Evolutionary conservation across 192 early-diverging fungal genomes (phyloP), one percentile per base, ranked within the genome.

Genomic region (Pilobolus umbonatus): DNA sequence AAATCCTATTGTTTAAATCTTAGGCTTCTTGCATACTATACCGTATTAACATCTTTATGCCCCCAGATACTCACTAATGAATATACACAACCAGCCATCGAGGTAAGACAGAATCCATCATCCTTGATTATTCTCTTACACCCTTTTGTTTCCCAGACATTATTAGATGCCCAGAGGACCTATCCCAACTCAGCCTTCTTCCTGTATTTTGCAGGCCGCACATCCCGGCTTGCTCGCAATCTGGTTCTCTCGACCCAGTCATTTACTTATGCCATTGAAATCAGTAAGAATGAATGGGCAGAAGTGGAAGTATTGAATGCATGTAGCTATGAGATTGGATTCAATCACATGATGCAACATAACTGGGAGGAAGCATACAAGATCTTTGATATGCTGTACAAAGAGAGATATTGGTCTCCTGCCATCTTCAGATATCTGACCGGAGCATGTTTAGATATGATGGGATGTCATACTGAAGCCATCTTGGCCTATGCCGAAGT

Each of bases 401-500:
- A 67, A 25, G 69, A 73, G 39, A 68, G 74, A 38, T 75, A 77
- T 40, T 73, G 71, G 62, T 77, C 75, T 6, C 73, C 69, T 17
- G 77, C 68, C 0, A 79, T 82, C 46, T 69, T 75, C 50, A 67
- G 72, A 12, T 82, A 79, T 46, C 75, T 77, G 44, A 65, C 73
- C 38, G 80, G 75, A 0, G 72, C 75, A 2, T 71, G 73, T 24
- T 38, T 77, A 36, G 77, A 77, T 32, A 76, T 77, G 39, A 62
- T 74, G 5, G 90, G 90, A 5, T 81, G 87, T 30, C 85, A 81
- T 22, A 79, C 79, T 22, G 87, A 90, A 55, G 90, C 90, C 1
- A 80, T 92, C 21, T 50, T 80, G 14, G 81, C 86, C 47, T 91
- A 86, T 57, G 71, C 72, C 14, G 51, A 68, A 22, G 76, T 77